Conservation (phyloP, 1,139 yeast genomes). For the Lodderomyces theae region DNA sequence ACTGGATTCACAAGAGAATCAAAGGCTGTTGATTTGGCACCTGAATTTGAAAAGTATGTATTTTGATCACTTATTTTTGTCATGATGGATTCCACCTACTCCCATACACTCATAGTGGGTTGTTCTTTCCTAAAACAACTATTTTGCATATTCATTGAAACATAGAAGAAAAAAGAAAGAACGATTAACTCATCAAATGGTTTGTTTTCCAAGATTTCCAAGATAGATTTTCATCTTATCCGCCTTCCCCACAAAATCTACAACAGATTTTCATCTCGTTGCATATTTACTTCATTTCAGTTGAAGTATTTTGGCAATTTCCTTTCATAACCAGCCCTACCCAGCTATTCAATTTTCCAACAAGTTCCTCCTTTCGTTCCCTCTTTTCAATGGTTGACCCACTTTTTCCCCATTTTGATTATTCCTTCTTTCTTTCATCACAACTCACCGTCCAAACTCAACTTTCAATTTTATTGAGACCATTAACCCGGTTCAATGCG, state of each 20-base stretch:
- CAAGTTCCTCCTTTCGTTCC: no score
- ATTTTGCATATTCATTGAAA: not conserved
- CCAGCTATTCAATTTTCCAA: no score
- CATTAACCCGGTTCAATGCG: conserved; percentile 1
- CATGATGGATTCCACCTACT: not conserved
- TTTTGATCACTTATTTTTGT: conserved; percentile 8
- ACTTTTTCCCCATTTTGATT: no score
- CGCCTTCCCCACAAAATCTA: not conserved
- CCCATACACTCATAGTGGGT: not conserved
- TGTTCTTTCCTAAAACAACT: not conserved
- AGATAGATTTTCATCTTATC: not conserved
- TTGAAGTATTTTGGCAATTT: no score
- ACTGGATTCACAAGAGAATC: conserved; percentile 61
- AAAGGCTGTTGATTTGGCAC: conserved; percentile 65
- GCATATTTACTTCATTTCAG: no score
- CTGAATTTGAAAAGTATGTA: conserved; percentile 67
- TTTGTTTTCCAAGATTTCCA: conserved; percentile 2
- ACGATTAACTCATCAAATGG: not conserved
- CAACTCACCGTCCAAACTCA: no score
- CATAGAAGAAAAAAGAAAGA: not conserved
- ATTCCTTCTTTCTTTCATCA: no score
- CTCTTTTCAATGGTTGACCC: no score
- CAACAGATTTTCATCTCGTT: not conserved
- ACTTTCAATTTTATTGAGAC: no score
- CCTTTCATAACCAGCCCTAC: no score